Base-by-base conservation (phyloP, 208 protist species). In the Wallacemonas rigidus region DNA sequence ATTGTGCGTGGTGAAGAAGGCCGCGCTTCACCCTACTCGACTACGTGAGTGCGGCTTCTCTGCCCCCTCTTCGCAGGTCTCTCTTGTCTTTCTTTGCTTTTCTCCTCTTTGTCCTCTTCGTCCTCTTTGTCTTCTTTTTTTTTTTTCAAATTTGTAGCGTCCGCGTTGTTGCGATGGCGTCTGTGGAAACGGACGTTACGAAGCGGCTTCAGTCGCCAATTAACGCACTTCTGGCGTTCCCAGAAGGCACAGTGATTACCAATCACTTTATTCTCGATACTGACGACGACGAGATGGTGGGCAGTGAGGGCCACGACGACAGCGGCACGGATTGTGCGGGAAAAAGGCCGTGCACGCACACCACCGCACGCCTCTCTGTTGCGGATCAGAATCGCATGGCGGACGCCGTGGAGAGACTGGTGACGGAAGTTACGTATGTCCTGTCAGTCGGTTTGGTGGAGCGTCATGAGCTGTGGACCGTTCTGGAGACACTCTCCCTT, bases 401-500 rank as follows among this genome's bases (percentile, higher is more conserved):
- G 3, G 77, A 80, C 7, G 48, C 44, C 39, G 68, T 71, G 53
- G 77, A 82, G 57, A 51, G 57, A 9, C 73, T 82, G 50, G 73
- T 92, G 69, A 67, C 77, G 47, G 84, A 92, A 69, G 75, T 83
- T 26, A 81, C 81, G n/a, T 35, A 69, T 41, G 75, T 83, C 9
- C 65, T 90, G 1, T 89, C 84, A 2, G 51, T 76, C 12, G 84
- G 82, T 26, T 80, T 92, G 17, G 47, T 74, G 45, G 72, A 78
- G 11, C 75, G 65, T 2, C 45, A 77, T 15, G 78, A 86, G 17
- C 61, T 90, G 57, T 90, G 84, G 87, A 74, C 76, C n/a, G 82
- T 92, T 35, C 74, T 92, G 15, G 80, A 87, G 54, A 83, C 86
- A 39, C 72, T 92, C 2, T 62, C 79, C 50, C 74, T 54, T 4